phyloP scores from a whole-genome alignment of 139 green algal species.

The Chlamydomonas sp. region DNA sequence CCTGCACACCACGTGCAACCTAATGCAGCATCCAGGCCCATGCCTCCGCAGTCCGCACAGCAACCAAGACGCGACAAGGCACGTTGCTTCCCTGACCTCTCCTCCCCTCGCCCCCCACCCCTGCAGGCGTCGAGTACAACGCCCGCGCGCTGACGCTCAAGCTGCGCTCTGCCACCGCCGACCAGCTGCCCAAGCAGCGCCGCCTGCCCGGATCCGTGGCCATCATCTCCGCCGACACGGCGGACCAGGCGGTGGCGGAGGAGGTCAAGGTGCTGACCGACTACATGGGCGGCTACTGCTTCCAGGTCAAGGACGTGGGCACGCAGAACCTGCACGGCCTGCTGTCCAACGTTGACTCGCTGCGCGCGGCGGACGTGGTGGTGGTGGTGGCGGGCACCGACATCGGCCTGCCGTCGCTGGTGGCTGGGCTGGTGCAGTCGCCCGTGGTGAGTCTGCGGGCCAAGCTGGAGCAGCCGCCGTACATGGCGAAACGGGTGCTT shows the following conservation, averaged over 20 bases:
- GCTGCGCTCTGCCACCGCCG: constrained; percentile 28
- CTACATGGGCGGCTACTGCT: constrained; percentile 74
- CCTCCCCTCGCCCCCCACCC: background rate
- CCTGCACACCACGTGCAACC: background rate
- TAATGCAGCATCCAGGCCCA: background rate
- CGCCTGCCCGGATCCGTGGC: constrained; percentile 78
- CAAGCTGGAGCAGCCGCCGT: too few relatives aligned
- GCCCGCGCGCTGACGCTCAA: constrained; percentile 47
- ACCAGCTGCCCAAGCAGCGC: constrained; percentile 37
- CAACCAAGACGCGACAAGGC: background rate
- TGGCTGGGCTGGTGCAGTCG: constrained; percentile 81
- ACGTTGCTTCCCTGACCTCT: background rate
- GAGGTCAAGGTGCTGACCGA: constrained; percentile 77
- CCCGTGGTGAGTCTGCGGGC: constrained; percentile 64
- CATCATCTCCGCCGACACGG: constrained; percentile 76
- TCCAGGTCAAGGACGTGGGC: constrained; percentile 69
- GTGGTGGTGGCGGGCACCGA: constrained; percentile 86
- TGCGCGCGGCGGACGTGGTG: constrained; percentile 74
- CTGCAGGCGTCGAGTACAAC: constrained; percentile 65
- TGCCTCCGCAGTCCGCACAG: background rate
- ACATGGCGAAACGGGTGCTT: too few relatives aligned
- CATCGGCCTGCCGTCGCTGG: constrained; percentile 70
- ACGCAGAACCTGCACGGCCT: constrained; percentile 75
- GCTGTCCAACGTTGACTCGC: constrained; percentile 39
- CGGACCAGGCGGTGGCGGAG: constrained; percentile 67